Base-by-base conservation (phyloP, 306 rosid species). In the Cucurbita maxima region DNA sequence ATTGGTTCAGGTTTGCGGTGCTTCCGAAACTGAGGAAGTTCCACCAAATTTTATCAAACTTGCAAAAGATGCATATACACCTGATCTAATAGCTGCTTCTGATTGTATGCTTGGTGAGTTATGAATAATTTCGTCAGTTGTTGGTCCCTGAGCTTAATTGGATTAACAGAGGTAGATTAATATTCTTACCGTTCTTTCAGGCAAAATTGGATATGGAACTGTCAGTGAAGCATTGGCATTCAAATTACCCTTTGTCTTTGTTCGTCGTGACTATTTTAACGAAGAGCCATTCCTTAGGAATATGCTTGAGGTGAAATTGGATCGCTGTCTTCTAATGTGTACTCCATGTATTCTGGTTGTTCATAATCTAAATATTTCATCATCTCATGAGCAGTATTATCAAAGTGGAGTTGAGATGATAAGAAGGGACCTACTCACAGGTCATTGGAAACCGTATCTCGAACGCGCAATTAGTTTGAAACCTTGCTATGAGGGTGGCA, bases 401-500 rank as follows among this genome's bases (percentile, higher is more conserved):
- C 99, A 95, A 95, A 71, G 91, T 14, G 99, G 99, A 0, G 97
- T 95, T 76, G 99, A 95, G 85, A 95, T 95, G 99, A 91, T 95
- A 76, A 81, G 99, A 76, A 88, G 99, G 86, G 99, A 95, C 76
- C 87, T 95, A 76, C 92, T 95, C 78, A 88, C 87, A 51, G 99
- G 99, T 86, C 99, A 91, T 19, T 91, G 99, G 99, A 88, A 85
- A 83, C 99, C 99, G 56, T 95, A 95, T 80, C 96, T 95, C 78
- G 92, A 91, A 75, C 99, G 96, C 64, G 97, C 96, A 53, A 77
- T 95, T 75, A 91, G 91, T 88, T 88, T 95, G 86, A 91, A 86
- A 77, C 99, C 99, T 44, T 91, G 97, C 90, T 95, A 95, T 76
- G 97, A 91, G 83, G 91, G 87, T 36, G 96, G 96, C 83, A 91